A percentile compares a stretch with the other conserved stretches of the same genome.
Conservation (phyloP, 2,329 filamentous ascomycete genomes). For the Beauveria medogensis region DNA sequence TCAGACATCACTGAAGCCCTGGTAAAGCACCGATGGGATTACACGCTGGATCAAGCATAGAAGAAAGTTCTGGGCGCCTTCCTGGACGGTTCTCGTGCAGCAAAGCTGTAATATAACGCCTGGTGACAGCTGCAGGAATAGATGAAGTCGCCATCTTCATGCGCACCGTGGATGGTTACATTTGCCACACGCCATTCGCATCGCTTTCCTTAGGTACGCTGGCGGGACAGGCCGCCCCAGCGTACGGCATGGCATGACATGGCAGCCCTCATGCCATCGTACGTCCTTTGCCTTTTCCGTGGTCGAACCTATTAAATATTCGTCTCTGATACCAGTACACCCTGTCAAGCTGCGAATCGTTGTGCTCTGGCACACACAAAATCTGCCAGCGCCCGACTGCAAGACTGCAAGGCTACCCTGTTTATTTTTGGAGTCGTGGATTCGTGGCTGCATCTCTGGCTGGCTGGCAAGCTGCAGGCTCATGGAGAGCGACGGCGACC, state of each 20-base stretch:
- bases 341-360: not conserved
- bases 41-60: not conserved
- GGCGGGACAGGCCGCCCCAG: not conserved
- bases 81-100: not conserved
- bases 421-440: not conserved
- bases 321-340: no score
- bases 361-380: not conserved
- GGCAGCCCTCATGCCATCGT: no score
- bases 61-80: conserved; percentile 2
- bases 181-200: not conserved
- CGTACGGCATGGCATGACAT: not conserved
- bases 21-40: not conserved
- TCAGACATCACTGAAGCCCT: not conserved
- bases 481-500: not conserved
- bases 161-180: not conserved
- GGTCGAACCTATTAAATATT: no score
- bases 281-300: no score
- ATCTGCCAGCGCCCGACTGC: not conserved
- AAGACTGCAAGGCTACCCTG: not conserved
- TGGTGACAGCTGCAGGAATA: not conserved
- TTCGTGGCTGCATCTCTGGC: not conserved
- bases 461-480: not conserved
- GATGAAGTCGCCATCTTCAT: not conserved
- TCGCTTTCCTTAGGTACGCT: no score
- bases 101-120: not conserved